Base-by-base conservation (phyloP, 2,329 filamentous ascomycete genomes). In the Elsinoe ampelina region DNA sequence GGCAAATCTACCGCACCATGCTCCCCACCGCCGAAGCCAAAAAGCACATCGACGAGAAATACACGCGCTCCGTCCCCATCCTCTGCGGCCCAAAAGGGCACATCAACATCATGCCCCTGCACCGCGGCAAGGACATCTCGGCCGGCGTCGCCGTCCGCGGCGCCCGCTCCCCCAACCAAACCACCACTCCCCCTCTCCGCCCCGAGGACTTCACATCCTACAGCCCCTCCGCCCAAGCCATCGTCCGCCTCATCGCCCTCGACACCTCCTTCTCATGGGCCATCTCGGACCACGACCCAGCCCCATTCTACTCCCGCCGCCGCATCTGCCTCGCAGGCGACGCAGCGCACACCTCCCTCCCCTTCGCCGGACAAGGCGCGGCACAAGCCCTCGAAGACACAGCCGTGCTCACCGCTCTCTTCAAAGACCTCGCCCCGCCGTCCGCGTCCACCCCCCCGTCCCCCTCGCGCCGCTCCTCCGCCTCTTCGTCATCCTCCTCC, bases 321-420 rank as follows among this genome's bases (percentile, higher is more conserved):
- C 51, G 59, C 3, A 61, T 71, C 11, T 62, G 62, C 22, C 66
- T 73, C 48, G 65, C 70, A 45, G 72, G 72, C 12, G 71, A 73
- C 51, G 69, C 71, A 19, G 71, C 71, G 2, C 72, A 73, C 56
- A 67, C 70, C 7, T 66, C 63, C 13, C 66, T 70, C 43, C 70
- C 70, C 1, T 71, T 67, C 47, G 69, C 69, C 3, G 70, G 68
- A 2, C 63, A 71, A 6, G 71, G 71, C 5, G 70, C 67, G 0
- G 67, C 67, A 2, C 68, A 71, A 63, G 67, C 70, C 1, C 65
- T 74, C 17, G 72, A 74, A 57, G 70, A 73, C 52, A 66, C 65
- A 1, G 63, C 68, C 0, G 65, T 72, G 6, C 63, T 72, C 5
- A 63, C 65, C 10, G 60, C 64, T 12, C 62, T 72, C 2, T 64